Evolutionary conservation across 202 grass and related monocot genomes (phyloP).

Genomic region (Zizania palustris): DNA sequence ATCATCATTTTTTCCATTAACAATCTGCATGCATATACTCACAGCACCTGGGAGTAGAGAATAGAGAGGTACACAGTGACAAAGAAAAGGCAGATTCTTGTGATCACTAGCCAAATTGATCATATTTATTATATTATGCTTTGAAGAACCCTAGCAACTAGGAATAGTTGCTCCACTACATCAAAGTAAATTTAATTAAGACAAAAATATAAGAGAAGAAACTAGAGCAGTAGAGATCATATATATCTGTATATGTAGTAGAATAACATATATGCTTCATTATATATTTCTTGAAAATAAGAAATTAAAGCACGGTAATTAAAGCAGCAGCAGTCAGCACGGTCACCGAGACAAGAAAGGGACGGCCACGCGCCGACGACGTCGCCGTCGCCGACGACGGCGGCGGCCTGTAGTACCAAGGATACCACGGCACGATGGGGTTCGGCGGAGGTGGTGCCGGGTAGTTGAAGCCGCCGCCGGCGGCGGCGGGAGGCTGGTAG

Average conservation of each 20-base stretch:
- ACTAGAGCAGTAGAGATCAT: neutral
- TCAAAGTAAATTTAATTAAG: neutral
- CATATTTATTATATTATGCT: constrained; percentile 1
- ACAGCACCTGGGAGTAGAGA: neutral
- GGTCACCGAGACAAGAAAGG: neutral
- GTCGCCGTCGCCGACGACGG: constrained; percentile 22
- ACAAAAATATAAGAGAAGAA: neutral
- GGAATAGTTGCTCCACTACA: constrained; percentile 34
- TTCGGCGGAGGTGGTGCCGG: constrained; percentile 68
- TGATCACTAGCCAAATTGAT: neutral
- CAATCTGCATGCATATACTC: neutral
- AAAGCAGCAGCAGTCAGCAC: neutral
- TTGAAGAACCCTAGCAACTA: constrained; percentile 23
- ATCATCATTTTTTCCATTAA: no score
- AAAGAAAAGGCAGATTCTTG: constrained; percentile 32
- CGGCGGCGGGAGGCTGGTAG: constrained; percentile 41
- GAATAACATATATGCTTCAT: neutral
- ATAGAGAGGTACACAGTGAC: neutral
- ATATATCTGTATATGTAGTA: neutral
- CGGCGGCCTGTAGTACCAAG: constrained; percentile 72
- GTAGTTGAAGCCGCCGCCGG: neutral
- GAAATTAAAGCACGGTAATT: constrained; percentile 3
- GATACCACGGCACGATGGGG: constrained; percentile 78
- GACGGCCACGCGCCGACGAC: neutral
- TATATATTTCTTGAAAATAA: constrained; percentile 23